Evolutionary conservation across 2,329 filamentous ascomycete genomes (phyloP).

Genomic region (Penicillium nordicum): DNA sequence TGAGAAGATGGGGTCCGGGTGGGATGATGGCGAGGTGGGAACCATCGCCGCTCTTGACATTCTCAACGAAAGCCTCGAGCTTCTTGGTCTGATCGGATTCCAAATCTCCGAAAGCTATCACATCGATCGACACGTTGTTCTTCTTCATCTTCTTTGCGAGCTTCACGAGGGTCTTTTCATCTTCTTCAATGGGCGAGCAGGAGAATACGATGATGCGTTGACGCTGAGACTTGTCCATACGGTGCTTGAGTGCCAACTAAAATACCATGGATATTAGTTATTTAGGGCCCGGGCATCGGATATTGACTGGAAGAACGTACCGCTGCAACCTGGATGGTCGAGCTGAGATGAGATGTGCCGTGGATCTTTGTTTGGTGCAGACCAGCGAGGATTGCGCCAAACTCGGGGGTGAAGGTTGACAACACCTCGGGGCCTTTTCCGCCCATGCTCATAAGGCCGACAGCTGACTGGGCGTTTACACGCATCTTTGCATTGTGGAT

Average conservation of each 20-base stretch:
- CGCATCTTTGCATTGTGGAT: constrained; percentile 95
- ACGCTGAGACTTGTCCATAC: constrained; percentile 94
- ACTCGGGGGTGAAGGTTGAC: constrained; percentile 92
- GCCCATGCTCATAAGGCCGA: constrained; percentile 98
- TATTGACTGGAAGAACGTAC: constrained; percentile 54
- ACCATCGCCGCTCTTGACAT: constrained; percentile 85
- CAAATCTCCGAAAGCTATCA: constrained; percentile 90
- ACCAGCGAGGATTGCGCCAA: constrained; percentile 90
- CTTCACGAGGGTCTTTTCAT: constrained; percentile 81
- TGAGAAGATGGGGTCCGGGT: constrained; percentile 85
- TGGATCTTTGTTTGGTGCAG: constrained; percentile 92
- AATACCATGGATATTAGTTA: constrained; percentile 12
- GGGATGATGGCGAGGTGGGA: constrained; percentile 88
- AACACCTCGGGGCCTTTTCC: constrained; percentile 96
- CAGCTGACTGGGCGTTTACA: constrained; percentile 92
- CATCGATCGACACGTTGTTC: constrained; percentile 88
- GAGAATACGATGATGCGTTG: constrained; percentile 97
- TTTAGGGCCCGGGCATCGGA: neutral
- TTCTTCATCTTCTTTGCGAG: constrained; percentile 99
- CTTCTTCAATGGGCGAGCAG: constrained; percentile 86
- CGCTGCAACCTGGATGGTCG: constrained; percentile 89
- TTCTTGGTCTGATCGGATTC: constrained; percentile 86
- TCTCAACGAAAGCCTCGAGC: constrained; percentile 87
- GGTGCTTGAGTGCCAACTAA: constrained; percentile 95
- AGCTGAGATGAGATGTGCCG: constrained; percentile 82